Conservation (phyloP, 1,139 yeast species). For the Blastobotrys illinoisensis region DNA sequence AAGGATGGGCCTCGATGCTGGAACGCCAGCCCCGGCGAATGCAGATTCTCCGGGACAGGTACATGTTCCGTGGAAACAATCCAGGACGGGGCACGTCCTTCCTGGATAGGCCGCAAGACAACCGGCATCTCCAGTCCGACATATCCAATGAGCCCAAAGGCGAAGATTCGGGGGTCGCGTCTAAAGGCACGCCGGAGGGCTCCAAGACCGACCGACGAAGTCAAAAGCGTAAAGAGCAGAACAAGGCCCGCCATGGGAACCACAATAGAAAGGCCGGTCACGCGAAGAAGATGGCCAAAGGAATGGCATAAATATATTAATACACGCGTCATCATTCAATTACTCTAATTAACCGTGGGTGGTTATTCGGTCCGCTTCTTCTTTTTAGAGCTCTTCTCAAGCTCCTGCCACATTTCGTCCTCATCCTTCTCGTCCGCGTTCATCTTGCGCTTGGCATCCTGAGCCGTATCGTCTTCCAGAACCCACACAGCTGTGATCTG, state of each 20-base stretch:
- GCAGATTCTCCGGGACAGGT: constrained; percentile 51
- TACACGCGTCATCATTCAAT: not conserved
- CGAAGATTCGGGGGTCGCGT: not conserved
- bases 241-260: constrained; percentile 54
- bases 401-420: constrained; percentile 30
- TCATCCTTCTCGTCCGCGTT: constrained; percentile 25
- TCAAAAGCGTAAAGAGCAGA: constrained; percentile 40
- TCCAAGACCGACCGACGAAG: constrained; percentile 1
- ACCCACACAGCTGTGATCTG: constrained; percentile 57
- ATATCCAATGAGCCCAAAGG: not conserved
- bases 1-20: constrained; percentile 85
- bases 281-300: constrained; percentile 46
- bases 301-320: not conserved
- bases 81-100: constrained; percentile 1
- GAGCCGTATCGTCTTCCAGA: constrained; percentile 31
- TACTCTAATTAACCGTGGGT: not conserved
- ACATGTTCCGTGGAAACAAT: constrained; percentile 36
- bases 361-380: constrained; percentile 23
- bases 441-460: constrained; percentile 12
- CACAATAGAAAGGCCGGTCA: constrained; percentile 62
- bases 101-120: constrained; percentile 24
- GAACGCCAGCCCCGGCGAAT: constrained; percentile 53
- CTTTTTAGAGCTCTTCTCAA: constrained; percentile 25
- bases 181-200: not conserved
- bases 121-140: constrained; percentile 7